Conservation (phyloP, 257 asterid genomes). For the Scutellaria baicalensis region DNA sequence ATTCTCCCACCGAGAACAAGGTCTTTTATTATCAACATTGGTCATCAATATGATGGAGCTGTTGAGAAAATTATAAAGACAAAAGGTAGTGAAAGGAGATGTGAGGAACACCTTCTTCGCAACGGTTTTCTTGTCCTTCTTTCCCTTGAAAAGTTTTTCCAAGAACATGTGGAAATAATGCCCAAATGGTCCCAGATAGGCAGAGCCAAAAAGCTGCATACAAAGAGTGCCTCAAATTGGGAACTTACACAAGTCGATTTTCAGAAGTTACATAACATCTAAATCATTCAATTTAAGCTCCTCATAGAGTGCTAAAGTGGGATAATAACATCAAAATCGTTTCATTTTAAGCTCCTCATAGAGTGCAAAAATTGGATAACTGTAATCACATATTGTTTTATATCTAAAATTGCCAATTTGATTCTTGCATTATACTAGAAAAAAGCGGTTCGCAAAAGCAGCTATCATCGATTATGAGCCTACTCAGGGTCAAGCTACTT, state of each 20-base stretch:
- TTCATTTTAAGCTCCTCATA: no score
- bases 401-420: background rate
- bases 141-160: slow-evolving; percentile 84
- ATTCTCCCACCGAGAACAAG: no score
- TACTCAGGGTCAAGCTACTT: background rate
- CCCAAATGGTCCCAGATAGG: slow-evolving; percentile 85
- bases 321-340: background rate
- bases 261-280: no score
- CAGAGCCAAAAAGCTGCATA: slow-evolving; percentile 71
- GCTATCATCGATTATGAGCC: background rate
- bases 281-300: no score
- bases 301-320: background rate
- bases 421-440: background rate
- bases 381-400: background rate
- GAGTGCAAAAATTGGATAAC: background rate
- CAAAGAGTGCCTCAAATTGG: background rate
- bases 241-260: background rate
- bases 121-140: slow-evolving; percentile 65
- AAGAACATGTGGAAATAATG: slow-evolving; percentile 66
- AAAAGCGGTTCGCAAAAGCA: background rate
- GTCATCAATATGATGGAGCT: no score
- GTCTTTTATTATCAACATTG: no score
- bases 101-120: slow-evolving; percentile 63
- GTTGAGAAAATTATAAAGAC: background rate
- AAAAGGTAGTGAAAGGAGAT: background rate